Evolutionary conservation across 495 filamentous ascomycete species (phyloP).

Genomic region (Glarea lozoyensis): DNA sequence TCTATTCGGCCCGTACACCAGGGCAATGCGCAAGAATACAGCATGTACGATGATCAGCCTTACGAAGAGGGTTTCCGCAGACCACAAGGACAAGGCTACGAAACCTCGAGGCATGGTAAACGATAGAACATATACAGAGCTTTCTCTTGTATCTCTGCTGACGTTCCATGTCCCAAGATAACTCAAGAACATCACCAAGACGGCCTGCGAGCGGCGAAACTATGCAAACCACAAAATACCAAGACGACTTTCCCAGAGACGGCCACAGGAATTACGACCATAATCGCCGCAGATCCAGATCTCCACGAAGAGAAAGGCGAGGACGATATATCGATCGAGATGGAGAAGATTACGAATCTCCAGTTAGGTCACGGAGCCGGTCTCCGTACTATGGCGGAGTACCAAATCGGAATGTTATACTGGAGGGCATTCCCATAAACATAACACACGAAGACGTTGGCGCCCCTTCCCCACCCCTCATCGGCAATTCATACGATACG

Average conservation of each 20-base stretch:
- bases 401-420: constrained; percentile 43
- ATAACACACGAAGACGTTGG: constrained; percentile 57
- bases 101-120: constrained; percentile 23
- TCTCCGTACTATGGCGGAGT: constrained; percentile 34
- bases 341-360: constrained; percentile 45
- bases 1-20: constrained; percentile 1
- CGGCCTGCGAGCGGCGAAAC: constrained; percentile 31
- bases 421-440: constrained; percentile 49
- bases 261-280: constrained; percentile 11
- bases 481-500: constrained; percentile 10
- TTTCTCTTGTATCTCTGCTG: constrained; percentile 19
- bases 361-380: constrained; percentile 33
- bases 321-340: constrained; percentile 45
- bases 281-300: constrained; percentile 23
- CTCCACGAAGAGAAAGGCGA: constrained; percentile 22
- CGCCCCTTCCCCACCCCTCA: constrained; percentile 32
- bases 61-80: constrained; percentile 10
- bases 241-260: constrained; percentile 17
- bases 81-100: constrained; percentile 9
- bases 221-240: constrained; percentile 28
- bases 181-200: constrained; percentile 30
- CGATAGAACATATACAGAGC: constrained; percentile 16
- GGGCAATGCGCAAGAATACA: constrained; percentile 2
- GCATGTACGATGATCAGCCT: constrained; percentile 22
- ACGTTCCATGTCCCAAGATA: constrained; percentile 29